These are phyloP conservation scores for Leccinum angustisporum DNA, from an alignment of 1,284 basidiomycete species.

Conservation along the genomic window DNA sequence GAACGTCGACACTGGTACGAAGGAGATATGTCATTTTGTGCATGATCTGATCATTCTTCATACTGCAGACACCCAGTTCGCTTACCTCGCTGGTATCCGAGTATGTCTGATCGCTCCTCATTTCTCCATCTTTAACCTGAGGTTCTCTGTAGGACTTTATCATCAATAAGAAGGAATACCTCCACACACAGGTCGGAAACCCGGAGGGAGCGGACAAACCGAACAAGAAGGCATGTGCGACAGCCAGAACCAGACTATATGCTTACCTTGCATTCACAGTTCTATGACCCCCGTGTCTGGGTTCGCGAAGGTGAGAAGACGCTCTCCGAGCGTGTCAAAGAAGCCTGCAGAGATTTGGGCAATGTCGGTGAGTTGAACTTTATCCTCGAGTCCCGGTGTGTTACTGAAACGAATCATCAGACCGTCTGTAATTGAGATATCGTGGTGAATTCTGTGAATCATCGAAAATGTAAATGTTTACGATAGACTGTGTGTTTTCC, in stretches of 20 bases:
- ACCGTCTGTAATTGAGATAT: slow-evolving; percentile 24
- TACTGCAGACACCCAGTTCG: slow-evolving; percentile 78
- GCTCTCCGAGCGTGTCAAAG: slow-evolving; percentile 82
- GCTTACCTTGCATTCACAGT: slow-evolving; percentile 41
- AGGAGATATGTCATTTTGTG: no score
- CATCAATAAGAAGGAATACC: slow-evolving; percentile 80
- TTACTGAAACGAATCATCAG: slow-evolving; percentile 11
- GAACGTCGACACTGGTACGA: slow-evolving; percentile 85
- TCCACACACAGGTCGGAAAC: slow-evolving; percentile 89
- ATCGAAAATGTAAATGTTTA: slow-evolving; percentile 21
- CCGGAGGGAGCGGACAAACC: slow-evolving; percentile 93
- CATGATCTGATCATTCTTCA: slow-evolving; percentile 10
- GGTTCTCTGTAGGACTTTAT: slow-evolving; percentile 68
- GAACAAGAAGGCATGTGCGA: slow-evolving; percentile 84
- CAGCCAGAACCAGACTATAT: neutral
- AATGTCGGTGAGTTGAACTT: slow-evolving; percentile 53
- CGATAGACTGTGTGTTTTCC: slow-evolving; percentile 17
- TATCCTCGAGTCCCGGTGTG: neutral
- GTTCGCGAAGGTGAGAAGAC: slow-evolving; percentile 99
- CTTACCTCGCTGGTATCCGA: slow-evolving; percentile 89
- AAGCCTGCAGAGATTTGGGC: slow-evolving; percentile 89
- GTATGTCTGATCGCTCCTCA: slow-evolving; percentile 40
- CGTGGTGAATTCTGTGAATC: neutral
- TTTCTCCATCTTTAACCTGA: slow-evolving; percentile 2
- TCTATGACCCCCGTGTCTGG: slow-evolving; percentile 96